A percentile compares a stretch with the other conserved stretches of the same genome.
phyloP scores from a whole-genome alignment of 768 basidiomycete genomes.

The Naganishia vishniacii region DNA sequence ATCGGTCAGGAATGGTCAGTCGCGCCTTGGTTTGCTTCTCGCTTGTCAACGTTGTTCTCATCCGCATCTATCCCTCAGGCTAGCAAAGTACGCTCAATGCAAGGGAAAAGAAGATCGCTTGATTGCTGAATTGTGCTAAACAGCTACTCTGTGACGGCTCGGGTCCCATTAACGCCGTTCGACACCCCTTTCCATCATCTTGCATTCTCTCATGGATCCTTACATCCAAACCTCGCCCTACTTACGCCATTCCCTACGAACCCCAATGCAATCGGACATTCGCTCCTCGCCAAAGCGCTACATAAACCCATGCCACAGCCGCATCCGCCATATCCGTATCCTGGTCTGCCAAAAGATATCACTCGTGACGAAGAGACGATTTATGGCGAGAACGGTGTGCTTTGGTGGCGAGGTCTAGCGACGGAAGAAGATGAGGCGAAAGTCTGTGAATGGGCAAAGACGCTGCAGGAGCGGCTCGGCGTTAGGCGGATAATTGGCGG shows the following conservation, averaged over 20 bases:
- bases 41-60: too few relatives aligned
- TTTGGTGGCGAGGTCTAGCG: conserved; percentile 96
- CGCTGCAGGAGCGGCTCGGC: conserved; percentile 66
- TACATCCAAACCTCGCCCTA: conserved; percentile 64
- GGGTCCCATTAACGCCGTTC: conserved; percentile 53
- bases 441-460: conserved; percentile 64
- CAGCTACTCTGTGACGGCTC: conserved; percentile 43
- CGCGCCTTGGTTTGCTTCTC: too few relatives aligned
- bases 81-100: conserved; percentile 56
- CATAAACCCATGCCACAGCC: conserved; percentile 65
- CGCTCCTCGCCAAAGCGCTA: conserved; percentile 68
- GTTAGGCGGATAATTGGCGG: conserved; percentile 71
- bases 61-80: too few relatives aligned
- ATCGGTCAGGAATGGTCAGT: conserved; percentile 70
- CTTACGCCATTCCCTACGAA: conserved; percentile 74
- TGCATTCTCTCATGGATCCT: conserved; percentile 89
- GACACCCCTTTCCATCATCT: conserved; percentile 56
- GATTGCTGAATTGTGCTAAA: too few relatives aligned
- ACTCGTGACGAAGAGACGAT: conserved; percentile 64
- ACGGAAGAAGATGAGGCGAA: conserved; percentile 62
- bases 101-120: too few relatives aligned
- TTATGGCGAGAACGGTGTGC: conserved; percentile 71
- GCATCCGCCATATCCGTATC: conserved; percentile 68
- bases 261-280: conserved; percentile 70
- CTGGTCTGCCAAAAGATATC: conserved; percentile 60